These are phyloP conservation scores for Echium plantagineum DNA, from an alignment of 257 asterid species.

Conservation along the genomic window DNA sequence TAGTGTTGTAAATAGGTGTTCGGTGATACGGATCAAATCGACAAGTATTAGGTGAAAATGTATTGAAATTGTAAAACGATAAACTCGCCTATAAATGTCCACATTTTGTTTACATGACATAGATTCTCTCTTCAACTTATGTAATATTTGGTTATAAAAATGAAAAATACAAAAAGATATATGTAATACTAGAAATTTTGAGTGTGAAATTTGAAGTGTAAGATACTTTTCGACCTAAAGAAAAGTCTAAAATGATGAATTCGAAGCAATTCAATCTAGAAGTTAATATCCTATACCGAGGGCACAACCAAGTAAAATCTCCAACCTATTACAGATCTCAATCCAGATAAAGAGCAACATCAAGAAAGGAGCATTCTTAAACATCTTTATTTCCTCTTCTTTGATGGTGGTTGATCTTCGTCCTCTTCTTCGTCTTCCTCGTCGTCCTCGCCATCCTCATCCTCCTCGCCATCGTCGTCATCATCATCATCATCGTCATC, in stretches of 20 bases:
- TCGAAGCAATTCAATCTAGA: not conserved
- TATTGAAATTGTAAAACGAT: no score
- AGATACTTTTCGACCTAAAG: no score
- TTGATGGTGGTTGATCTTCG: constrained; percentile 78
- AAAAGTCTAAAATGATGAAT: not conserved
- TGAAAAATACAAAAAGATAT: no score
- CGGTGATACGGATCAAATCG: no score
- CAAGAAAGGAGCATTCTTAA: not conserved
- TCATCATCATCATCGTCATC: constrained; percentile 28
- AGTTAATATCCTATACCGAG: not conserved
- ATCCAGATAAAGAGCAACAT: not conserved
- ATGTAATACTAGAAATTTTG: no score
- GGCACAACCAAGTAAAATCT: not conserved
- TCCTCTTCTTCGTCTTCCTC: constrained; percentile 38
- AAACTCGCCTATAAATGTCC: no score
- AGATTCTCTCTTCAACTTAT: no score
- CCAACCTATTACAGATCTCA: not conserved
- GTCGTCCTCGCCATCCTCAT: constrained; percentile 25
- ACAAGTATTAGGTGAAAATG: no score
- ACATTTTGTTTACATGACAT: no score
- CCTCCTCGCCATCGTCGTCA: constrained; percentile 24
- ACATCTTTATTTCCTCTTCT: constrained; percentile 45
- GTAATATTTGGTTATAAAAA: no score
- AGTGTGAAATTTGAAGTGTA: no score
- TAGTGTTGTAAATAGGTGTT: no score